Conservation (phyloP, 169 alveolate genomes). For the Cryptosporidium andersoni region DNA sequence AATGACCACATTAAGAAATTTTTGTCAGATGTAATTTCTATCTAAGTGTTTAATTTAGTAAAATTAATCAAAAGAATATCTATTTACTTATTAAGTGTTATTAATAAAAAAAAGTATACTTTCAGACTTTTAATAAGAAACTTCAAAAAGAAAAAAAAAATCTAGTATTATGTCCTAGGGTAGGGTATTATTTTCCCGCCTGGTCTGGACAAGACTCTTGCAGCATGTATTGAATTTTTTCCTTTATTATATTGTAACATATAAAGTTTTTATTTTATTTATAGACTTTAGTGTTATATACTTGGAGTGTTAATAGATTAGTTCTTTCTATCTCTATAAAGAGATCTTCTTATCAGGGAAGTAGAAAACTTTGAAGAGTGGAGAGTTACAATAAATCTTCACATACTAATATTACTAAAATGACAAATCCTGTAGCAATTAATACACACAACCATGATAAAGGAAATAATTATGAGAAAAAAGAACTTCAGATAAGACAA, state of each 20-base stretch:
- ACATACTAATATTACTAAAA: background rate
- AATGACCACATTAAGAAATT: too few species aligned
- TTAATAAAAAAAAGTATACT: too few species aligned
- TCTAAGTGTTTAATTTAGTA: too few species aligned
- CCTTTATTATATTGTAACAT: background rate
- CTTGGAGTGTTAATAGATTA: too few species aligned
- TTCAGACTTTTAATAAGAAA: too few species aligned
- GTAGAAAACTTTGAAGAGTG: too few species aligned
- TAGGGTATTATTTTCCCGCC: constrained; percentile 35
- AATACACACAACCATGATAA: too few species aligned
- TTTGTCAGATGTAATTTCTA: too few species aligned
- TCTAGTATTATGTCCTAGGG: constrained; percentile 5
- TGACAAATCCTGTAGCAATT: constrained; percentile 10
- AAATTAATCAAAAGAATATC: too few species aligned
- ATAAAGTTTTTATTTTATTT: constrained; percentile 27
- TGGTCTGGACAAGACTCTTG: constrained; percentile 68
- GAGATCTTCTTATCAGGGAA: too few species aligned
- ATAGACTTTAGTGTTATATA: background rate
- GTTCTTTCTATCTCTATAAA: too few species aligned
- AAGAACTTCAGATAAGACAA: background rate
- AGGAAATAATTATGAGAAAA: background rate
- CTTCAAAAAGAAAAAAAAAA: constrained; percentile 1
- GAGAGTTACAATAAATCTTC: background rate
- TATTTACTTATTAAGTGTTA: too few species aligned
- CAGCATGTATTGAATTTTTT: constrained; percentile 10